A percentile compares a stretch with the other conserved stretches of the same genome.
phyloP scores from a whole-genome alignment of 1,139 yeast genomes.

The Ogataea hybrid region DNA sequence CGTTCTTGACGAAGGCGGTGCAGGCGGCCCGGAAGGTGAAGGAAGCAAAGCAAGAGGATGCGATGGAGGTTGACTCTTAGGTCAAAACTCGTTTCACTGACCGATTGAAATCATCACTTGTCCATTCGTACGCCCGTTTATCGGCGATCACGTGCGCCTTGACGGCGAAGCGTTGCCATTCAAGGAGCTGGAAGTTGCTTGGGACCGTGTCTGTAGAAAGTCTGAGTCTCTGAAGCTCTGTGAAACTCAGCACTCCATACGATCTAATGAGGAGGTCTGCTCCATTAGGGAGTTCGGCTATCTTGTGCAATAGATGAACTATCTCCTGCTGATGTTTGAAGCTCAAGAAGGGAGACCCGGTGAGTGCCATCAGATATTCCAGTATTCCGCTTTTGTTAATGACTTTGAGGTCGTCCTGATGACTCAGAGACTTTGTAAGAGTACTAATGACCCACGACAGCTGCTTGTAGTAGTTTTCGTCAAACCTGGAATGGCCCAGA shows the following conservation, averaged over 20 bases:
- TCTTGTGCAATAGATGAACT: no score
- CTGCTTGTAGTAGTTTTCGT: no score
- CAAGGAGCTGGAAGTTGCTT: conserved; percentile 39
- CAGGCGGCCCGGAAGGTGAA: conserved; percentile 22
- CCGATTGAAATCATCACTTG: conserved; percentile 45
- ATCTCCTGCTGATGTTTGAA: no score
- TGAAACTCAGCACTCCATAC: conserved; percentile 52
- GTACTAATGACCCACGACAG: no score
- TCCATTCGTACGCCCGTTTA: conserved; percentile 64
- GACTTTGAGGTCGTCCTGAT: no score
- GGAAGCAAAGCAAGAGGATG: conserved; percentile 4
- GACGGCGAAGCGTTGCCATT: conserved; percentile 45
- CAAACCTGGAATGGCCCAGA: no score
- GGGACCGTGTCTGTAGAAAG: conserved; percentile 15
- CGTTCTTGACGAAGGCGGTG: conserved; percentile 24
- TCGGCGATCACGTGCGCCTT: conserved; percentile 45
- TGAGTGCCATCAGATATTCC: no score
- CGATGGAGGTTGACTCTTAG: conserved; percentile 12
- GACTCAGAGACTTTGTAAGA: no score
- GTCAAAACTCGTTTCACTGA: conserved; percentile 44
- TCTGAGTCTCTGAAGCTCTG: conserved; percentile 42
- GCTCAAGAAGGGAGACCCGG: no score
- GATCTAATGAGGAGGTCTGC: conserved; percentile 60
- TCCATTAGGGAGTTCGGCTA: conserved; percentile 59
- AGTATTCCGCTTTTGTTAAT: no score